Evolutionary conservation across 345 rosid species (phyloP).

Genomic region (Eucalyptus grandis): DNA sequence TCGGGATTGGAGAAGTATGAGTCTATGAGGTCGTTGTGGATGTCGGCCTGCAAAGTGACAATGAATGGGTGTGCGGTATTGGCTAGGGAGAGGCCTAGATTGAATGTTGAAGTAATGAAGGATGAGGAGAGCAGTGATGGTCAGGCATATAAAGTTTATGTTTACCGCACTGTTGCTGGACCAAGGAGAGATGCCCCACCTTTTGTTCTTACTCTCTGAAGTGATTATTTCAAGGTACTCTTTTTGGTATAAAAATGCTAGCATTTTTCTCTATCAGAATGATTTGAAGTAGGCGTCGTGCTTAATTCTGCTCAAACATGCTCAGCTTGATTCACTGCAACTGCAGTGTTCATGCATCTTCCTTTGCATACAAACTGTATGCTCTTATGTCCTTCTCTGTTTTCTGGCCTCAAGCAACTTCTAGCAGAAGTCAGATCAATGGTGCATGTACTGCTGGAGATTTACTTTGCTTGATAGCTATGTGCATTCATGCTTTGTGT

Average conservation of each 20-base stretch:
- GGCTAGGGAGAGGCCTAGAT: constrained; percentile 57
- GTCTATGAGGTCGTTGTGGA: constrained; percentile 75
- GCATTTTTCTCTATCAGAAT: background rate
- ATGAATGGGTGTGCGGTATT: constrained; percentile 40
- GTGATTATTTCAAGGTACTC: background rate
- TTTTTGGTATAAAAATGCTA: background rate
- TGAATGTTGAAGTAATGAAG: constrained; percentile 68
- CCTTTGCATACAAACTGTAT: background rate
- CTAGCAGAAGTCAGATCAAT: background rate
- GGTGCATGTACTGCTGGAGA: background rate
- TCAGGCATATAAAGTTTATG: constrained; percentile 44
- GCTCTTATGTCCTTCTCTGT: background rate
- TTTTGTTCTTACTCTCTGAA: constrained; percentile 41
- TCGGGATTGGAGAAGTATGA: constrained; percentile 62
- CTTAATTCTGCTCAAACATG: background rate
- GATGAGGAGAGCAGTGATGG: constrained; percentile 45
- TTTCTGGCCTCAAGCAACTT: background rate
- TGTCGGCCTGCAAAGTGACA: constrained; percentile 64
- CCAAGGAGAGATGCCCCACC: constrained; percentile 65
- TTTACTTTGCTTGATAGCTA: background rate
- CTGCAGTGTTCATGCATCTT: background rate
- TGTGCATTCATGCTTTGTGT: background rate
- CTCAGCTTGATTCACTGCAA: background rate
- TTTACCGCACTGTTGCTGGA: constrained; percentile 61
- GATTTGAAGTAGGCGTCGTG: background rate